phyloP scores from a whole-genome alignment of 83 land plant species.

The Larix sibirica region DNA sequence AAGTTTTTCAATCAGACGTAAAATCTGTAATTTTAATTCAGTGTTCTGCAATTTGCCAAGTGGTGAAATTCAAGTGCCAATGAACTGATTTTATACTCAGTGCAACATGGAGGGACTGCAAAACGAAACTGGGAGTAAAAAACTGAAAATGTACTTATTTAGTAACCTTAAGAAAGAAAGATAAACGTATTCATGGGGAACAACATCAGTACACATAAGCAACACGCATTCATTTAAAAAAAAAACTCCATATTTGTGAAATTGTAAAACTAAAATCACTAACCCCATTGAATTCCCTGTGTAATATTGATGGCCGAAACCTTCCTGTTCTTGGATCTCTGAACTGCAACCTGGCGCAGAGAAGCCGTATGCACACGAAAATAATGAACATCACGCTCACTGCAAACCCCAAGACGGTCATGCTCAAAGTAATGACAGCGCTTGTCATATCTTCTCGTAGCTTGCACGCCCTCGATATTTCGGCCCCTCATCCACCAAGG shows the following conservation, averaged over 20 bases:
- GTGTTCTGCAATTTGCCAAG: too few relatives aligned
- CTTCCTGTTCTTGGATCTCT: slow-evolving; percentile 22
- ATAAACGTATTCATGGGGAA: too few relatives aligned
- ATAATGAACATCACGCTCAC: slow-evolving; percentile 81
- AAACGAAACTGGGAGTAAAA: too few relatives aligned
- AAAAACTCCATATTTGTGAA: neutral
- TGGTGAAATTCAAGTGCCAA: too few relatives aligned
- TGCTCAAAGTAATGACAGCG: slow-evolving; percentile 62
- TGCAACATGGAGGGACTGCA: too few relatives aligned
- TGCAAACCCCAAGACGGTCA: slow-evolving; percentile 82
- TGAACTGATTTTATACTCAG: too few relatives aligned
- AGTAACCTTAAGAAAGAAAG: too few relatives aligned
- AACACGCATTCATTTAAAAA: too few relatives aligned
- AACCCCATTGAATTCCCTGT: slow-evolving; percentile 11
- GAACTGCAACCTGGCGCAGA: slow-evolving; percentile 62
- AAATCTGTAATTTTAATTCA: too few relatives aligned
- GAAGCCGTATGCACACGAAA: slow-evolving; percentile 69
- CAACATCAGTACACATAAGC: too few relatives aligned
- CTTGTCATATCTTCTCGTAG: slow-evolving; percentile 34
- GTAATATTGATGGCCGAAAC: neutral
- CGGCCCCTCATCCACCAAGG: neutral
- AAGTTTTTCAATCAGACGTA: too few relatives aligned
- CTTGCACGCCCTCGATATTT: neutral
- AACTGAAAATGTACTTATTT: too few relatives aligned
- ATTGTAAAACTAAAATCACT: slow-evolving; percentile 9